These are phyloP conservation scores for Mycena rebaudengoi DNA, from an alignment of 768 basidiomycete species.

Conservation along the genomic window DNA sequence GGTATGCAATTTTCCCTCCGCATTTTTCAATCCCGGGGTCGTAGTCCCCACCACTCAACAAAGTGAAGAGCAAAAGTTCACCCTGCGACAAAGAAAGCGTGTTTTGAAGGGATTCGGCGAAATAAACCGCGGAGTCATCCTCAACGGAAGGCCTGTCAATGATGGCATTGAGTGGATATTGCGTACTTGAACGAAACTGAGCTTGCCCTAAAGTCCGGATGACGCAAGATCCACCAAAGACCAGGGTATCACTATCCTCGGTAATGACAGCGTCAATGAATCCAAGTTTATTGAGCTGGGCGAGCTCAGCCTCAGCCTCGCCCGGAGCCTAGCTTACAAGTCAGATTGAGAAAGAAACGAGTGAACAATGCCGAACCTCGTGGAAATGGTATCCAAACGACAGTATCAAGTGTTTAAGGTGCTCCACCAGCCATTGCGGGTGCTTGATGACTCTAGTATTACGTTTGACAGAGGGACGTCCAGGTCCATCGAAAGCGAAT, in stretches of 20 bases:
- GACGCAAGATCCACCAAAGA: background rate
- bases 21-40: background rate
- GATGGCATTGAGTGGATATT: background rate
- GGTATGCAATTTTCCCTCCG: background rate
- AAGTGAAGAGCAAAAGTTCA: background rate
- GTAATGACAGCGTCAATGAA: background rate
- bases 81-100: background rate
- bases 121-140: background rate
- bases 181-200: too few relatives aligned
- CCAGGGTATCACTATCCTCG: background rate
- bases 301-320: background rate
- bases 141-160: background rate
- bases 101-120: background rate
- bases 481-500: background rate
- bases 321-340: background rate
- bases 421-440: background rate
- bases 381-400: constrained; percentile 1
- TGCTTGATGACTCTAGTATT: background rate
- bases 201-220: background rate
- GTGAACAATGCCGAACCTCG: background rate
- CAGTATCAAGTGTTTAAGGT: background rate
- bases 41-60: background rate
- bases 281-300: background rate
- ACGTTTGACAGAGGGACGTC: background rate
- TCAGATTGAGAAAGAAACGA: rapidly evolving